Base-by-base conservation (phyloP, 1,284 basidiomycete species). In the Cystobasidium slooffiae region DNA sequence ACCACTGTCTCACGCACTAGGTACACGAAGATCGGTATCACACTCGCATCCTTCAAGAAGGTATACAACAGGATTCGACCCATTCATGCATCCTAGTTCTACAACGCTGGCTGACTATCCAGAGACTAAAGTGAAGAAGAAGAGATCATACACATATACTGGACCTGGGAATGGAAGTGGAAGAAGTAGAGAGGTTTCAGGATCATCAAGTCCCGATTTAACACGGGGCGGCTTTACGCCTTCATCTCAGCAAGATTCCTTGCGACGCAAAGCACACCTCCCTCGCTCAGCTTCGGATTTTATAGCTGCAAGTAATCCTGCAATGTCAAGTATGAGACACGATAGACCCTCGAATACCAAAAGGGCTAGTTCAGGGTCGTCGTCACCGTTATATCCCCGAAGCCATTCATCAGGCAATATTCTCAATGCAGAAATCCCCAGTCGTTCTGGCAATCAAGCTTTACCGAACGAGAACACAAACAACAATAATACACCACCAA, bases 221-320 rank as follows among this genome's bases (percentile, higher is more conserved):
- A 59, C n/a, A n/a, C 56, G 39, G n/a, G 56, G 56, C n/a, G 56
- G 56, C 9, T 9, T n/a, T 20, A 41, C 37, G n/a, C 12, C 56
- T 6, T 41, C 39, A 59, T 59, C 56, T 1, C 56, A 59, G 39
- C 56, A 59, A 16, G 43, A 59, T 9, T 59, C 56, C 12, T 41
- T 18, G 9, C 24, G 53, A 56, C 9, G 39, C 12, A 43, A n/a
- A 46, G 43, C 7, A 22, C 61, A 47, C 24, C 44, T 63, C 12
- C 61, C 61, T 22, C 61, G 61, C 43, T 63, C 61, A 51, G 61
- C 61, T 63, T 63, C 61, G n/a, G 61, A 63, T 49, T 51, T 47
- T 14, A 63, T 63, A 8, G 16, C 18, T 41, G 41, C 16, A 9
- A 39, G 22, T 6, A 16, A 31, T 43, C 10, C 56, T 59, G 12